Conservation (phyloP, 2,329 filamentous ascomycete genomes). For the Rutstroemia sp. region DNA sequence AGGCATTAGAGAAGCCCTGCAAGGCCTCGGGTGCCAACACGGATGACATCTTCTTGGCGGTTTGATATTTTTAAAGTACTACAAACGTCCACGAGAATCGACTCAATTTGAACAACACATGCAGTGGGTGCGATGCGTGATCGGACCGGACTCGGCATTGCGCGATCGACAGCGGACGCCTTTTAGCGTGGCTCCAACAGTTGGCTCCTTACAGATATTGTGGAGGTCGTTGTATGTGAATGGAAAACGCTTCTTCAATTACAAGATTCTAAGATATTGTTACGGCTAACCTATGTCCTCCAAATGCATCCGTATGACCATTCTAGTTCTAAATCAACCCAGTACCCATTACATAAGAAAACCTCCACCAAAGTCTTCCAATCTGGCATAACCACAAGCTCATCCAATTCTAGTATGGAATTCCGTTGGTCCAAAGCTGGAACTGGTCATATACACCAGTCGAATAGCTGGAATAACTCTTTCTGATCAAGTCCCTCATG, state of each 20-base stretch:
- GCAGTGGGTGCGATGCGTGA: too few species aligned
- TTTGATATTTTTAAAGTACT: neutral
- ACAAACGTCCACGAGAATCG: too few species aligned
- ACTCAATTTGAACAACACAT: too few species aligned
- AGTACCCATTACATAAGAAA: neutral
- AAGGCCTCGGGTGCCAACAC: constrained; percentile 21
- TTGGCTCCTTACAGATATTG: too few species aligned
- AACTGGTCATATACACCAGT: constrained; percentile 98
- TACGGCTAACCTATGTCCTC: too few species aligned
- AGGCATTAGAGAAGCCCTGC: constrained; percentile 55
- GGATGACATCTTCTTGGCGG: neutral
- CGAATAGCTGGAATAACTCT: constrained; percentile 83
- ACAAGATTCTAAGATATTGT: neutral
- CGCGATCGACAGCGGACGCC: too few species aligned
- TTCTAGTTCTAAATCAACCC: neutral
- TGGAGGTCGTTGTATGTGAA: too few species aligned
- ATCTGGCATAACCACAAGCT: too few species aligned
- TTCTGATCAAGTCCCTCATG: constrained; percentile 82
- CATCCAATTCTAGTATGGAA: constrained; percentile 57
- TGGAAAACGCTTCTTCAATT: neutral
- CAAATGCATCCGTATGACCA: neutral
- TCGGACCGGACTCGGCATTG: too few species aligned
- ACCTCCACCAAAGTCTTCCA: neutral
- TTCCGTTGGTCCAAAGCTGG: constrained; percentile 93
- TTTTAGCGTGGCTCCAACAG: too few species aligned